phyloP scores from a whole-genome alignment of 345 rosid genomes.

The Dimocarpus longan region DNA sequence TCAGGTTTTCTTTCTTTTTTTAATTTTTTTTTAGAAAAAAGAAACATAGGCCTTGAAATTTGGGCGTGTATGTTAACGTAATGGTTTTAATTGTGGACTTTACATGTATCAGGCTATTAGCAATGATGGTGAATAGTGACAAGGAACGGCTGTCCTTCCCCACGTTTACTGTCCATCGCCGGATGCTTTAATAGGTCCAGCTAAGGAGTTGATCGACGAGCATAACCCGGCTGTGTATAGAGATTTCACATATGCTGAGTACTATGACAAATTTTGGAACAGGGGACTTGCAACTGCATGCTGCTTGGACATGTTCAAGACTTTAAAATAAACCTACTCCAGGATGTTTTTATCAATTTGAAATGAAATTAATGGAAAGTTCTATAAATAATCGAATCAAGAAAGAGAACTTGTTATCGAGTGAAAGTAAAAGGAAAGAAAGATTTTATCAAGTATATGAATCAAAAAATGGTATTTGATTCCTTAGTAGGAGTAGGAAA shows the following conservation, averaged over 20 bases:
- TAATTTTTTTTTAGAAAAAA: too few species aligned
- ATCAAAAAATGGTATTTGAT: too few species aligned
- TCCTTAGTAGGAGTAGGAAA: too few species aligned
- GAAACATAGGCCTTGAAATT: too few species aligned
- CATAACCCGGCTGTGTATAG: conserved; percentile 33
- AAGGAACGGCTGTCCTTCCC: conserved; percentile 46
- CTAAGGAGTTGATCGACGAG: conserved; percentile 27
- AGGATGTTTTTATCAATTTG: too few species aligned
- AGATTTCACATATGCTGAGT: conserved; percentile 50
- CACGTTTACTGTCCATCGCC: conserved; percentile 48
- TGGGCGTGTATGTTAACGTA: not conserved
- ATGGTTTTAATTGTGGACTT: not conserved
- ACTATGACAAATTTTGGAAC: conserved; percentile 61
- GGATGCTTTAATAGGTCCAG: conserved; percentile 44
- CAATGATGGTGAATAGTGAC: conserved; percentile 41
- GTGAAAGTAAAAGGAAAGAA: too few species aligned
- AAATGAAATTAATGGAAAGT: too few species aligned
- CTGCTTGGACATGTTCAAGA: conserved; percentile 65
- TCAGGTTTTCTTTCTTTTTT: not conserved
- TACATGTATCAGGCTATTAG: conserved; percentile 35
- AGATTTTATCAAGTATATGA: too few species aligned
- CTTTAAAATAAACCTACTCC: not conserved
- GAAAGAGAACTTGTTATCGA: too few species aligned
- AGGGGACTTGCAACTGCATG: conserved; percentile 51
- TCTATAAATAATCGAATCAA: too few species aligned